Base-by-base conservation (phyloP, 1,284 basidiomycete species). In the Leccinum angustisporum region DNA sequence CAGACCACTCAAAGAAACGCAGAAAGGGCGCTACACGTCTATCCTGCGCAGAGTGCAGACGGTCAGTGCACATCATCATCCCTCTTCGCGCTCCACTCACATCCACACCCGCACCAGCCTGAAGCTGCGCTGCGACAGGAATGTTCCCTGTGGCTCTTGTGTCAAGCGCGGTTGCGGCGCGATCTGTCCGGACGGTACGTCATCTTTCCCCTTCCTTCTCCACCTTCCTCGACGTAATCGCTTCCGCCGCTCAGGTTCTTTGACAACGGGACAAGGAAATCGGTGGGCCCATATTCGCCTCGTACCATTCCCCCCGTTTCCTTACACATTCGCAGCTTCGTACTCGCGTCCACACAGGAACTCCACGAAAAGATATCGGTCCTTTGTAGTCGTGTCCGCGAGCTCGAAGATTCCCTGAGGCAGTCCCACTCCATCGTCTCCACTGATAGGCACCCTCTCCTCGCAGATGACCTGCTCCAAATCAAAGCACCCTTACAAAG, bases 281-380 rank as follows among this genome's bases (percentile, higher is more conserved):
- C 84, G 90, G 89, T 90, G 68, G 58, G 75, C 71, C 54, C 56
- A 54, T 43, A 53, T 54, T 33, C 30, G 18, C 7, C 56, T 52
- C 54, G 31, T 55, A 14, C 25, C n/a, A 30, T 33, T 30, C 21
- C 13, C 34, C 13, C 7, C 10, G 4, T n/a, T 27, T 34, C 58
- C 61, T 64, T 48, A 69, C 14, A 3, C 40, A 61, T 4, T 55
- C 58, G 7, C 66, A 89, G 89, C n/a, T 91, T 91, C 68, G 89
- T 91, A 1, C 82, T 92, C 48, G 90, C 91, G 0, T 90, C 89
- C 0, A 92, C 90, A 0, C 87, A 90, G 72, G 90, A 92, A 67
- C 79, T 92, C 0, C 91, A 92, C 70, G 89, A 91, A 74, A 91
- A 92, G 74, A 92, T 93, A 61, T 79, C 84, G 21, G 86, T 90